Evolutionary conservation across 75 land plant species (phyloP).

Genomic region (Pseudotsuga menziesii): DNA sequence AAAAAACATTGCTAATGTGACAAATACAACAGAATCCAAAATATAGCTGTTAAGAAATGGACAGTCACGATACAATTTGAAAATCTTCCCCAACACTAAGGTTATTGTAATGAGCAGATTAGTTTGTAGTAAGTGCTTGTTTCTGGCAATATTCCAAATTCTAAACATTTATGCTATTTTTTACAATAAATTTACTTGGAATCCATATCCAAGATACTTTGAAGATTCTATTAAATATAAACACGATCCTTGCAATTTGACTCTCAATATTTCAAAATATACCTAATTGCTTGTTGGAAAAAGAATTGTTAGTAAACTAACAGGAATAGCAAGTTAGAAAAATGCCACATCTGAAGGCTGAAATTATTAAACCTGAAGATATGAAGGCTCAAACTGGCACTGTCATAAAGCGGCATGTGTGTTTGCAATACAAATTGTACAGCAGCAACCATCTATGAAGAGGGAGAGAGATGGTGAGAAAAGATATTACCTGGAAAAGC

Average conservation of each 20-base stretch:
- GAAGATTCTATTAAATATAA: not conserved
- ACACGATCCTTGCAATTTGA: not conserved
- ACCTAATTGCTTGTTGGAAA: not conserved
- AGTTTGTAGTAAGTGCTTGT: not conserved
- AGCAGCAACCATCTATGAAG: not conserved
- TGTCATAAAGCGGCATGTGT: not conserved
- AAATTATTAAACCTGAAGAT: not conserved
- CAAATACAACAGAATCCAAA: too few species aligned
- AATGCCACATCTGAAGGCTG: not conserved
- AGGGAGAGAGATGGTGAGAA: not conserved
- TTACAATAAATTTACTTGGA: not conserved
- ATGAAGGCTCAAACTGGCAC: too few species aligned
- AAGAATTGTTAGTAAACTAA: not conserved
- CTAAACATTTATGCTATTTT: not conserved
- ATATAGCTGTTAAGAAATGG: not conserved
- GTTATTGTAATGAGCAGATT: too few species aligned
- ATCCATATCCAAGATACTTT: not conserved
- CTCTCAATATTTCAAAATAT: not conserved
- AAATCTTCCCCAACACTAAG: not conserved
- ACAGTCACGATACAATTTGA: not conserved
- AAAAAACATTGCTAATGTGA: too few species aligned
- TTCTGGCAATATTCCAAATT: not conserved
- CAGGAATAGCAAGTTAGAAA: not conserved
- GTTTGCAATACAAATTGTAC: not conserved
- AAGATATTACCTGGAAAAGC: slow-evolving; percentile 68